Conservation (phyloP, 805 yeast genomes). For the Zygosaccharomyces lentus region DNA sequence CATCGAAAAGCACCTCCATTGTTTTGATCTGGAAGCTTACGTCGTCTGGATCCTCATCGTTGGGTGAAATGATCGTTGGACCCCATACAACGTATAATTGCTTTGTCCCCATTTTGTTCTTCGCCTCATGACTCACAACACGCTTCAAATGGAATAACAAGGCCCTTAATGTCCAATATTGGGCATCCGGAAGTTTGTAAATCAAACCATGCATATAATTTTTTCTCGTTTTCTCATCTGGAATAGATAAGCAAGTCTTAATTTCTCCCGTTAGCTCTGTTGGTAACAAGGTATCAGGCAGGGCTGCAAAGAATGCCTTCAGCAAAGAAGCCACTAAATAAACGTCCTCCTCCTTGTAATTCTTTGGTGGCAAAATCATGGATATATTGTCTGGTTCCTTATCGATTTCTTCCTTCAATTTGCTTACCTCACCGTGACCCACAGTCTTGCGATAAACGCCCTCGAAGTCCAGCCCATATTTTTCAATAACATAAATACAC, state of each 20-base stretch:
- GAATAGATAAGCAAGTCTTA: conserved; percentile 60
- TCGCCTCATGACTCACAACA: conserved; percentile 56
- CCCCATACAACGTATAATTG: conserved; percentile 94
- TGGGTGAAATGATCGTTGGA: conserved; percentile 72
- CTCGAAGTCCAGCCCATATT: conserved; percentile 76
- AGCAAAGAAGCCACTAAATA: conserved; percentile 83
- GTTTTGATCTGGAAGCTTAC: conserved; percentile 71
- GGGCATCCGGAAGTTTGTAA: conserved; percentile 88
- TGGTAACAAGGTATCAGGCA: conserved; percentile 58
- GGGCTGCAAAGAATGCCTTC: conserved; percentile 73
- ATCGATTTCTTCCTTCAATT: conserved; percentile 66
- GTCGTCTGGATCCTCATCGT: conserved; percentile 63
- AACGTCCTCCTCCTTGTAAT: conserved; percentile 72
- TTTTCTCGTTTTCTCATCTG: conserved; percentile 55
- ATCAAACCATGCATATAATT: conserved; percentile 81
- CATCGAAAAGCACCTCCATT: conserved; percentile 76
- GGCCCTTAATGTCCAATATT: conserved; percentile 85
- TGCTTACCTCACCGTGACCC: conserved; percentile 66
- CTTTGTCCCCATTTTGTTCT: conserved; percentile 77
- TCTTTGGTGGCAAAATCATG: conserved; percentile 49
- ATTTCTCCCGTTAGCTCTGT: conserved; percentile 27
- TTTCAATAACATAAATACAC: conserved; percentile 83
- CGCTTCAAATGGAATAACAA: conserved; percentile 80
- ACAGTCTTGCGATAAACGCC: conserved; percentile 90
- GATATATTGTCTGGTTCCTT: conserved; percentile 64